These are phyloP conservation scores for Globisporangium uncinulatum DNA, from an alignment of 352 stramenopile species.

Conservation along the genomic window DNA sequence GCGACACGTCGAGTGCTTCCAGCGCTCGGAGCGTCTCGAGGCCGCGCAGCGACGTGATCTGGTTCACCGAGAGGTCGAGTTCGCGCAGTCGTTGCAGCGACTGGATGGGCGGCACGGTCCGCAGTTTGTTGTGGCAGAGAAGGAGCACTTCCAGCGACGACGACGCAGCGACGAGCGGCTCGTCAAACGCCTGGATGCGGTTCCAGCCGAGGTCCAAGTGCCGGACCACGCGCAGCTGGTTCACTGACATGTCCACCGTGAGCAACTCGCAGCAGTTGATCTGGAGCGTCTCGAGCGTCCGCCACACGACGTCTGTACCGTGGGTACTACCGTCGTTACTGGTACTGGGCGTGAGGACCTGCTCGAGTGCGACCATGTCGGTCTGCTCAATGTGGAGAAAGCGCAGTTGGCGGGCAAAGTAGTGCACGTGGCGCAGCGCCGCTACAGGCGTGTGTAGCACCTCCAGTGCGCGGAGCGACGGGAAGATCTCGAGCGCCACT, in stretches of 20 bases:
- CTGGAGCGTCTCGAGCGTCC: constrained; percentile 41
- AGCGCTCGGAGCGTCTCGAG: constrained; percentile 38
- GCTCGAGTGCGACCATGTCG: constrained; percentile 29
- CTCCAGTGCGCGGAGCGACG: constrained; percentile 62
- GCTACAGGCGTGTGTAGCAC: constrained; percentile 38
- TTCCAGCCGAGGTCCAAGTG: constrained; percentile 74
- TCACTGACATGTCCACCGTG: constrained; percentile 47
- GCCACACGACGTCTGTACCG: constrained; percentile 21
- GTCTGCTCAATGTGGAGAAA: constrained; percentile 72
- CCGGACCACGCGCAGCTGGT: constrained; percentile 33
- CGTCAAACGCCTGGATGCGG: constrained; percentile 38
- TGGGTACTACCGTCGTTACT: no score
- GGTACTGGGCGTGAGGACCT: constrained; percentile 33
- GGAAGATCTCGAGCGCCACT: constrained; percentile 80
- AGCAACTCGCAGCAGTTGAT: constrained; percentile 63
- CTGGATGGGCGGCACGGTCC: constrained; percentile 33
- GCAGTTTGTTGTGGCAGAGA: constrained; percentile 69
- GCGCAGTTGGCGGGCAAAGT: constrained; percentile 58
- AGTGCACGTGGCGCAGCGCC: constrained; percentile 51
- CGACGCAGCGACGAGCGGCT: constrained; percentile 13
- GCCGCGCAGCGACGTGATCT: constrained; percentile 45
- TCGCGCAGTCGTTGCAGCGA: constrained; percentile 30
- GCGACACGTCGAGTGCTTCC: constrained; percentile 60
- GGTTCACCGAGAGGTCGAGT: constrained; percentile 68
- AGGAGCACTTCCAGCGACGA: constrained; percentile 40